A percentile compares a stretch with the other conserved stretches of the same genome.
phyloP scores from a whole-genome alignment of 306 rosid species.

The Hippophae gyantsensis region DNA sequence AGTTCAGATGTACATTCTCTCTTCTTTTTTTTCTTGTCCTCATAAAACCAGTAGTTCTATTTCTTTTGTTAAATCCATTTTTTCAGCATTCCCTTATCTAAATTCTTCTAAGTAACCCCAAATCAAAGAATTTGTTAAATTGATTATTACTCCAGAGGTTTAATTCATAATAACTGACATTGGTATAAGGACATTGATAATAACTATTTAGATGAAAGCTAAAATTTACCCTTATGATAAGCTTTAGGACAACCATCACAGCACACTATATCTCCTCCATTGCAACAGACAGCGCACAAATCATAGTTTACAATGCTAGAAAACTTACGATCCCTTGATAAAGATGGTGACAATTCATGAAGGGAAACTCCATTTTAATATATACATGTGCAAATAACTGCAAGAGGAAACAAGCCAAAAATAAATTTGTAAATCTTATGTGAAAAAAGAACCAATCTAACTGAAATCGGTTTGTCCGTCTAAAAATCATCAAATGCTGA shows the following conservation, averaged over 20 bases:
- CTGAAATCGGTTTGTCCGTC: background rate
- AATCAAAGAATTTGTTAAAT: too few relatives aligned
- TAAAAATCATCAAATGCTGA: background rate
- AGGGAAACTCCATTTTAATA: slow-evolving; percentile 82
- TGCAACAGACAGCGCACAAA: slow-evolving; percentile 67
- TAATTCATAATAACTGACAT: too few relatives aligned
- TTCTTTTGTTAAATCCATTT: too few relatives aligned
- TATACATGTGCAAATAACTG: slow-evolving; percentile 85
- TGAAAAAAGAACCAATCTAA: background rate
- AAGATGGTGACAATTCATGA: slow-evolving; percentile 67
- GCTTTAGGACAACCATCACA: slow-evolving; percentile 94
- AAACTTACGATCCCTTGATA: slow-evolving; percentile 50
- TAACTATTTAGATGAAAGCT: background rate
- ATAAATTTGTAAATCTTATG: background rate
- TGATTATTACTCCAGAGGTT: too few relatives aligned
- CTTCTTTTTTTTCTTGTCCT: too few relatives aligned
- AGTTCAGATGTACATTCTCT: too few relatives aligned
- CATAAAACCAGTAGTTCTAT: too few relatives aligned
- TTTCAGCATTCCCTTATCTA: too few relatives aligned
- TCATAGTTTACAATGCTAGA: slow-evolving; percentile 58
- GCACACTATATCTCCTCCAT: slow-evolving; percentile 80
- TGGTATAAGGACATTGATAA: background rate
- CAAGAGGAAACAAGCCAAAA: slow-evolving; percentile 20
- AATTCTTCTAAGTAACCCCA: too few relatives aligned
- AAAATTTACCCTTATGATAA: slow-evolving; percentile 58